Evolutionary conservation across 2,329 filamentous ascomycete genomes (phyloP).

Genomic region (Fusarium sp.): DNA sequence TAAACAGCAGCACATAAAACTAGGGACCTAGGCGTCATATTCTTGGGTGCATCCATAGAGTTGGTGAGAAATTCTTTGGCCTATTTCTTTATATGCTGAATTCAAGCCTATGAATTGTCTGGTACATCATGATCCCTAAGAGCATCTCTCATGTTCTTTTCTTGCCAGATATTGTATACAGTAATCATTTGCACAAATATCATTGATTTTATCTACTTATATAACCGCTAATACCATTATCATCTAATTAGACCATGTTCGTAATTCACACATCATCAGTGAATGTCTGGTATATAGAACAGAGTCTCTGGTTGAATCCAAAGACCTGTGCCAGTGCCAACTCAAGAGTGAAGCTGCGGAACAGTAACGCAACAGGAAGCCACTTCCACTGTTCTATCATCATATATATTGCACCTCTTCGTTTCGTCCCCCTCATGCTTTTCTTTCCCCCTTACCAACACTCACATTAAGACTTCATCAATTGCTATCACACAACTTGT

Average conservation of each 20-base stretch:
- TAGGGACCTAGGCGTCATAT: not conserved
- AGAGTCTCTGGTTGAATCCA: not conserved
- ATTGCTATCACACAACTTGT: not conserved
- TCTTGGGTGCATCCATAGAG: not conserved
- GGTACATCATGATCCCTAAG: not conserved
- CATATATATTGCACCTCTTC: not conserved
- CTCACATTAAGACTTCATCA: not conserved
- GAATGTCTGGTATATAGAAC: not conserved
- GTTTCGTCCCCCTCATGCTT: fast-evolving
- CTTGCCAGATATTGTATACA: not conserved
- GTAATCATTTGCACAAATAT: not conserved
- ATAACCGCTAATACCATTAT: no score
- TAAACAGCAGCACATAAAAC: not conserved
- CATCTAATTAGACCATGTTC: no score
- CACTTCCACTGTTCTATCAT: not conserved
- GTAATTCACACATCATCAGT: not conserved
- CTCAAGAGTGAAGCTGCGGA: not conserved
- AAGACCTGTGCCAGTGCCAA: not conserved
- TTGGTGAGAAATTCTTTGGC: no score
- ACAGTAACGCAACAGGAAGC: not conserved
- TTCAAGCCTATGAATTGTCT: not conserved
- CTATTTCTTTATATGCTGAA: not conserved
- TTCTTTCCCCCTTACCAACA: not conserved
- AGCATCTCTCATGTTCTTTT: not conserved
- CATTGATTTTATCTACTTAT: not conserved